Conservation (phyloP, 1,139 yeast genomes). For the Ogataea hybrid region DNA sequence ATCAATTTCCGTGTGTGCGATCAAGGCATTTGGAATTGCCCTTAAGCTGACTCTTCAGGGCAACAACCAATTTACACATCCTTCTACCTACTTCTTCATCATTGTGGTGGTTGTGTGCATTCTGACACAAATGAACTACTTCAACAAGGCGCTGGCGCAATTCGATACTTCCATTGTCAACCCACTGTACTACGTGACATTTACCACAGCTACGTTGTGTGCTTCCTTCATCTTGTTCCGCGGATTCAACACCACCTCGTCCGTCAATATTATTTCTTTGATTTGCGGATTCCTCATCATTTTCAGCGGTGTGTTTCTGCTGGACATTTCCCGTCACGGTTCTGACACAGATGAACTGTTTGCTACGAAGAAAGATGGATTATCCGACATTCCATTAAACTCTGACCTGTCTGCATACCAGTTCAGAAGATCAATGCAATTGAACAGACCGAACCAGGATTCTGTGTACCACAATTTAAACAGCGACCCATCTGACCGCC, state of each 20-base stretch:
- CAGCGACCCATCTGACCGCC: conserved; percentile 48
- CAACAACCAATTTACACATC: conserved; percentile 84
- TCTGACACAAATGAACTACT: conserved; percentile 88
- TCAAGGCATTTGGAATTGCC: conserved; percentile 93
- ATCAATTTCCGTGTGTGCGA: conserved; percentile 86
- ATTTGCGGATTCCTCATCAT: conserved; percentile 85
- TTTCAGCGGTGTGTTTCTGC: conserved; percentile 81
- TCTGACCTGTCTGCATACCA: conserved; percentile 78
- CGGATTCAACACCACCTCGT: conserved; percentile 83
- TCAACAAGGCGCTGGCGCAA: conserved; percentile 90
- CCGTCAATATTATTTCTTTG: conserved; percentile 80
- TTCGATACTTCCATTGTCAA: conserved; percentile 91
- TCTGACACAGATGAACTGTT: conserved; percentile 41
- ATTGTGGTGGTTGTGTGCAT: conserved; percentile 79
- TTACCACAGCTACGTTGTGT: conserved; percentile 81
- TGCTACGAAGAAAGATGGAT: conserved; percentile 44
- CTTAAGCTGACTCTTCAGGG: conserved; percentile 81
- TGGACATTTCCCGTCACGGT: conserved; percentile 74
- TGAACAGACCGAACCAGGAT: conserved; percentile 49
- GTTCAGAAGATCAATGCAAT: conserved; percentile 63
- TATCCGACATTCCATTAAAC: conserved; percentile 78
- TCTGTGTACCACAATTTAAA: conserved; percentile 32
- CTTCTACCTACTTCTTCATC: conserved; percentile 80
- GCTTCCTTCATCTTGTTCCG: conserved; percentile 86
- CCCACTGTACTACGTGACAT: conserved; percentile 87